Evolutionary conservation across 495 filamentous ascomycete genomes (phyloP), one percentile per base, ranked within the genome.

Genomic region (Pyrenopolyporus hunteri): DNA sequence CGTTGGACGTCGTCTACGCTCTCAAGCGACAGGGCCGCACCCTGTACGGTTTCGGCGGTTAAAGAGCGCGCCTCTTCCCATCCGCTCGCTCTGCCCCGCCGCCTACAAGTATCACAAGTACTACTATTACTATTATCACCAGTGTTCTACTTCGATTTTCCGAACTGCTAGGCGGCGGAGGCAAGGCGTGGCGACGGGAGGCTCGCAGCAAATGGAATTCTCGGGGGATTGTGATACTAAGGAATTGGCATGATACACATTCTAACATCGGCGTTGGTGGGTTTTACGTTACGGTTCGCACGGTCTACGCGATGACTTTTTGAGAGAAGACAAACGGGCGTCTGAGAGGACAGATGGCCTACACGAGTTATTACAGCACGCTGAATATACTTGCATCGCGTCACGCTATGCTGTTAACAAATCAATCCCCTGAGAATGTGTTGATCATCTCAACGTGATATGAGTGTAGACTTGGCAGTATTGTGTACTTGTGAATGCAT

Each of bases 11-110:
- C 23, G 92, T 97, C 78, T 97, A 96, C 71, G 91, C 91, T 37
- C 84, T 97, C 69, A 93, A 94, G 85, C 84, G 92, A 77, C 90
- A 93, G 81, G 92, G 92, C 74, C 89, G 92, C 79, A 96, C 91
- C 75, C 88, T 96, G 23, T 95, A 96, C 83, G 92, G 92, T 80
- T 97, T 97, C 85, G 93, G 92, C 84, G 93, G 92, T 80, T 97
- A 92, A 83, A n/a, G n/a, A n/a, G n/a, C n/a, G 75, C 76, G 31
- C 39, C n/a, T n/a, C n/a, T n/a, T n/a, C n/a, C n/a, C n/a, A n/a
- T n/a, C n/a, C n/a, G n/a, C n/a, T n/a, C n/a, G n/a, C n/a, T n/a
- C n/a, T n/a, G n/a, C n/a, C n/a, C n/a, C n/a, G n/a, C n/a, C n/a
- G n/a, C n/a, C n/a, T n/a, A n/a, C n/a, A n/a, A n/a, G n/a, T n/a